Base-by-base conservation (phyloP, 805 yeast species). In the Ogataea zsoltii region DNA sequence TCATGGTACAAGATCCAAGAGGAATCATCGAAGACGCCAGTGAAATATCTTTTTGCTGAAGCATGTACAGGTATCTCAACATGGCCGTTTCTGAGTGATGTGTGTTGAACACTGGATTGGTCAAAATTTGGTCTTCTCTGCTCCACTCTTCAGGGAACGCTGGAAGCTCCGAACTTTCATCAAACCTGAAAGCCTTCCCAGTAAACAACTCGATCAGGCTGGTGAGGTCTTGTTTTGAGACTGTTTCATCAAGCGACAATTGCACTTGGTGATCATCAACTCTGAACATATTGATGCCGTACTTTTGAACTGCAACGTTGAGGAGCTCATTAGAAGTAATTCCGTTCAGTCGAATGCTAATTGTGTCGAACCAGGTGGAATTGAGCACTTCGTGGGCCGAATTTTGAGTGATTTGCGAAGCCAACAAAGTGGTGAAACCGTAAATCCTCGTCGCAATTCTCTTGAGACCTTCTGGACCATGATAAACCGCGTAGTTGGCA, bases 1-100 rank as follows among this genome's bases (percentile, higher is more conserved):
- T 94, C 99, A 94, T 94, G 15, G 99, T 94, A 74, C 99, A 94
- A 7, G 97, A 88, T 19, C 99, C 99, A 51, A 94, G 76, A 17
- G 99, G 95, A 51, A 94, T 94, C 99, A 94, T 94, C 4, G 97
- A 87, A 61, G 90, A 86, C 10, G 98, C 97, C 48, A 94, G 75
- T 0, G 98, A 92, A 49, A 94, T 73, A 70, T 94, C 99, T 69
- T 87, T 89, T 48, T 79, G 68, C 69, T 94, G 98, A 43, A 94
- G 73, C 48, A 78, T 76, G 62, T 89, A 94, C 57, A 94, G 70
- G 69, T 94, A 94, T 64, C 99, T 81, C 55, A 94, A 75, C 86
- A 94, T 85, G 41, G 96, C 83, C 25, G 99, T 94, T 70, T 94
- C 99, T 7, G 96, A 85, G 62, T 89, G 98, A 67, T 94, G 83